Conservation (phyloP, 2,329 filamentous ascomycete genomes). For the Emydomyces testavorans region DNA sequence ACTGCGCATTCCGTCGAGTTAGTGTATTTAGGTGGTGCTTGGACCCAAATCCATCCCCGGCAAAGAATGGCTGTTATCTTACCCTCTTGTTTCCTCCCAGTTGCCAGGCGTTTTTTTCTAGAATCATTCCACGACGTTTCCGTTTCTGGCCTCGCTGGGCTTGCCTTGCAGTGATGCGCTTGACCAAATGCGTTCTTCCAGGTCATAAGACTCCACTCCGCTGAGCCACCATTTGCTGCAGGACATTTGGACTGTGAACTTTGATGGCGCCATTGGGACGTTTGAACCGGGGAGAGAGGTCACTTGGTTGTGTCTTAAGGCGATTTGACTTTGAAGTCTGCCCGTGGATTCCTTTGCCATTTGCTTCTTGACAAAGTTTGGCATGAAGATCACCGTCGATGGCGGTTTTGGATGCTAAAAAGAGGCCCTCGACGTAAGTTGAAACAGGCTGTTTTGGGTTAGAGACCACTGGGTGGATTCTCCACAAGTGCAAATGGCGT, state of each 20-base stretch:
- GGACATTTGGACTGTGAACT: too few species aligned
- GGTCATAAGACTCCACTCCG: constrained; percentile 5
- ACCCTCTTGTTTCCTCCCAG: not conserved
- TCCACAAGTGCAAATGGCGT: not conserved
- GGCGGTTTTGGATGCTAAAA: not conserved
- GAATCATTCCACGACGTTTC: constrained; percentile 11
- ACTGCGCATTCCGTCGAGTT: not conserved
- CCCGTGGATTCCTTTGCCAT: not conserved
- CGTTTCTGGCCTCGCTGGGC: constrained; percentile 4
- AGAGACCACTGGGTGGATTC: not conserved
- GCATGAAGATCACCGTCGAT: constrained; percentile 4
- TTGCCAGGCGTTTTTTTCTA: constrained; percentile 7
- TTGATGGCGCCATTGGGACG: not conserved
- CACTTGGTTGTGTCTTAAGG: not conserved
- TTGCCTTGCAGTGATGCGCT: not conserved
- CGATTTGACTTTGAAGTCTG: not conserved
- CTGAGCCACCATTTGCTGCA: not conserved
- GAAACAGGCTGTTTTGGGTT: constrained; percentile 8
- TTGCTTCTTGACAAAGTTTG: not conserved
- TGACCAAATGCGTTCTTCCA: constrained; percentile 6
- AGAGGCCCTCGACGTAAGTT: not conserved
- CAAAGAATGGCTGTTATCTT: not conserved
- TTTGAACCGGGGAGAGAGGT: not conserved
- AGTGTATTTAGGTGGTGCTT: not conserved
- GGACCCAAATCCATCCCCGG: not conserved